phyloP scores from a whole-genome alignment of 495 filamentous ascomycete genomes.

The Talaromyces nanjingensis region DNA sequence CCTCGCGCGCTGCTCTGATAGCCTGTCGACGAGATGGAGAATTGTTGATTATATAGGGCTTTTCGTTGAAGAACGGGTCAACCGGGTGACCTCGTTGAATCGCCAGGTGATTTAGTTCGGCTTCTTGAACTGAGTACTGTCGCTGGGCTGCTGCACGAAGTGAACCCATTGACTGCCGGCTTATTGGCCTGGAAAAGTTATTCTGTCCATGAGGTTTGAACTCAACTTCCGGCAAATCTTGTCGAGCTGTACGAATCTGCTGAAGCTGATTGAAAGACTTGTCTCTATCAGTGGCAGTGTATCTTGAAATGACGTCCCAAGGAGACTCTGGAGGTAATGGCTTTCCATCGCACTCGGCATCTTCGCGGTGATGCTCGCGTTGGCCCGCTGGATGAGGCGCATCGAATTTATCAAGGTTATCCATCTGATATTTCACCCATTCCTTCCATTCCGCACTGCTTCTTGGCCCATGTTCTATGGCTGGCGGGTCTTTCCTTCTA shows the following conservation, averaged over 20 bases:
- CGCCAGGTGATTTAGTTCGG: conserved; percentile 13
- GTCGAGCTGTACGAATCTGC: conserved; percentile 9
- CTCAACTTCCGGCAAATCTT: neutral
- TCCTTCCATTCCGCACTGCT: conserved; percentile 40
- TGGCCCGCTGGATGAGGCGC: conserved; percentile 11
- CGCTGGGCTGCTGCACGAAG: neutral
- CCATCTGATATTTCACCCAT: conserved; percentile 41
- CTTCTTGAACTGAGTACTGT: neutral
- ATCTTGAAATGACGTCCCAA: neutral
- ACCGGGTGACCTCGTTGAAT: conserved; percentile 18
- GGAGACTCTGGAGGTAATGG: neutral
- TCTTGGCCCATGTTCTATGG: conserved; percentile 4
- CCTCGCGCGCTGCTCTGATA: conserved; percentile 8
- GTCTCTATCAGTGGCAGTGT: conserved; percentile 13
- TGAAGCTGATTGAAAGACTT: conserved; percentile 14
- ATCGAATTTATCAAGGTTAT: conserved; percentile 26
- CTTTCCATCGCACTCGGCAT: conserved; percentile 51
- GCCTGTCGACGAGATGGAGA: conserved; percentile 17
- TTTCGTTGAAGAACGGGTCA: conserved; percentile 23
- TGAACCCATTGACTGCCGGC: conserved; percentile 19
- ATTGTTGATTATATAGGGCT: conserved; percentile 26
- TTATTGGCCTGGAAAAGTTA: conserved; percentile 34
- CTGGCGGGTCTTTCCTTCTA: conserved; percentile 13
- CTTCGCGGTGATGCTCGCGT: conserved; percentile 51
- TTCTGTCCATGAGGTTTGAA: conserved; percentile 11